These are phyloP conservation scores for Russula vinacea DNA, from an alignment of 768 basidiomycete species.

Conservation along the genomic window DNA sequence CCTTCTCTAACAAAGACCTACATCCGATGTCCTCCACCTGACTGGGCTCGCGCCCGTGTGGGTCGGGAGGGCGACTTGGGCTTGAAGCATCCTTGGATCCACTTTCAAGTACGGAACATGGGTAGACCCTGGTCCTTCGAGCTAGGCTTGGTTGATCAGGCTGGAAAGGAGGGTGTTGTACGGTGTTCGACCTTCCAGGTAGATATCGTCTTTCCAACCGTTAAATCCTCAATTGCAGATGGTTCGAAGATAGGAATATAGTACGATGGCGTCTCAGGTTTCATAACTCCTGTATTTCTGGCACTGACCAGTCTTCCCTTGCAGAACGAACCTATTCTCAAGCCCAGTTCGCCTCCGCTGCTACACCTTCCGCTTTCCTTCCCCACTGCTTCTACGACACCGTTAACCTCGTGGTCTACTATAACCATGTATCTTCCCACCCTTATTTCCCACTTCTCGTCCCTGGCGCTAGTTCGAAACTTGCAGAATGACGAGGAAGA, in stretches of 20 bases:
- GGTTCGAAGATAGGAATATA: not conserved
- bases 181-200: slow-evolving; percentile 84
- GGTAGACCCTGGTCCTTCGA: slow-evolving; percentile 72
- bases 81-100: slow-evolving; percentile 69
- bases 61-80: slow-evolving; percentile 43
- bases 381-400: slow-evolving; percentile 51
- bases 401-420: slow-evolving; percentile 69
- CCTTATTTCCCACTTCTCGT: slow-evolving; percentile 60
- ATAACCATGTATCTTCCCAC: slow-evolving; percentile 58
- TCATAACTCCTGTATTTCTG: slow-evolving; percentile 8
- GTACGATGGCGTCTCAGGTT: not conserved
- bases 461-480: slow-evolving; percentile 38
- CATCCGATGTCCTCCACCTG: slow-evolving; percentile 55
- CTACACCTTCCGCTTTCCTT: slow-evolving; percentile 71
- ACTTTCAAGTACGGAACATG: slow-evolving; percentile 69
- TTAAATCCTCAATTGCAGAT: slow-evolving; percentile 27
- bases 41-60: slow-evolving; percentile 10
- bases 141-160: slow-evolving; percentile 65
- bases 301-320: slow-evolving; percentile 25
- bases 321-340: slow-evolving; percentile 57
- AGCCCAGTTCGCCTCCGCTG: slow-evolving; percentile 48
- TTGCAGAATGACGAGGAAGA: slow-evolving; percentile 30
- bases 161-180: slow-evolving; percentile 55
- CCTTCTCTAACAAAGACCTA: slow-evolving; percentile 67
- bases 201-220: slow-evolving; percentile 19